A percentile compares a stretch with the other conserved stretches of the same genome.
Conservation (phyloP, 768 basidiomycete species). For the Pleurotus ostreatus region DNA sequence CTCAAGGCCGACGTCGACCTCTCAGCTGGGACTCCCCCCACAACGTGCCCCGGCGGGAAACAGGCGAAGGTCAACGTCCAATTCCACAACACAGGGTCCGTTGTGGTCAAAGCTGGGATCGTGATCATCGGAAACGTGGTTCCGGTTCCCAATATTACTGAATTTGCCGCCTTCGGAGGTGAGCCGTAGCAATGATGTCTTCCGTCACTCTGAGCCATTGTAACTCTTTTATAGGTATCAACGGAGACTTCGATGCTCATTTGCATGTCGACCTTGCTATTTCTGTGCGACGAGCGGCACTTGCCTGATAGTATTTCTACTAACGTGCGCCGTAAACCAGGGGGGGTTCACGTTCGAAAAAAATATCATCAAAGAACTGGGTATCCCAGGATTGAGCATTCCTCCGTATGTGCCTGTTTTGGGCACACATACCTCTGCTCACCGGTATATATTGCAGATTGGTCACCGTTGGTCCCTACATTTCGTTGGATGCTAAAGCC, state of each 20-base stretch:
- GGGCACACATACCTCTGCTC: neutral
- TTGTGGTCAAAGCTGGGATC: conserved; percentile 22
- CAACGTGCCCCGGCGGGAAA: neutral
- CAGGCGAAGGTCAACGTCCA: neutral
- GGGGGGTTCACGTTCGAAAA: conserved; percentile 24
- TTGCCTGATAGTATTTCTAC: neutral
- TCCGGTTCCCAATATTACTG: conserved; percentile 23
- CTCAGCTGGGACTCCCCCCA: neutral
- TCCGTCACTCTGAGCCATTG: neutral
- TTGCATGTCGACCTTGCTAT: conserved; percentile 21
- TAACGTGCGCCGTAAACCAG: conserved; percentile 7
- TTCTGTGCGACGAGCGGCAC: conserved; percentile 14
- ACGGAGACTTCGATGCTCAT: conserved; percentile 24
- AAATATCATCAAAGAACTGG: conserved; percentile 23
- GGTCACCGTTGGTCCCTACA: conserved; percentile 34
- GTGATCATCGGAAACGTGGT: conserved; percentile 17
- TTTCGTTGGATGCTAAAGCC: conserved; percentile 27
- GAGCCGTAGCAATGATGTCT: neutral
- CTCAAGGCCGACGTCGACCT: conserved; percentile 12
- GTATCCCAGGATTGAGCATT: conserved; percentile 27
- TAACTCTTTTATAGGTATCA: conserved; percentile 13
- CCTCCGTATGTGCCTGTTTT: conserved; percentile 21
- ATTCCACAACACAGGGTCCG: neutral
- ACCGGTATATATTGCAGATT: conserved; percentile 20
- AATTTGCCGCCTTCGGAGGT: conserved; percentile 22